phyloP scores from a whole-genome alignment of 2,329 filamentous ascomycete genomes.

The Botryotinia convoluta region DNA sequence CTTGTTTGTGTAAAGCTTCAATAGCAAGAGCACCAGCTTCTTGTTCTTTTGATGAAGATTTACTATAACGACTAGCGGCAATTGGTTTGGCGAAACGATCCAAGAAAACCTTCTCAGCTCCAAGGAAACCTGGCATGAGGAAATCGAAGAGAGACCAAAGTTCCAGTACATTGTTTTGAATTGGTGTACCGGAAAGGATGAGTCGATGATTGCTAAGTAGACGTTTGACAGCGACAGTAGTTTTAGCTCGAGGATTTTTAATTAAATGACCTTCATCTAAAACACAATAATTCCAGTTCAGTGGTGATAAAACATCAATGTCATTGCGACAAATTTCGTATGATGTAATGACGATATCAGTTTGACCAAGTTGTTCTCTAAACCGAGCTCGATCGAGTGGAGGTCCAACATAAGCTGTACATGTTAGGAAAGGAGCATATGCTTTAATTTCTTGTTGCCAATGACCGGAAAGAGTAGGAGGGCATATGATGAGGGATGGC shows the following conservation, averaged over 20 bases:
- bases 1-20: constrained; percentile 97
- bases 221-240: constrained; percentile 86
- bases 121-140: constrained; percentile 96
- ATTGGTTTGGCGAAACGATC: constrained; percentile 91
- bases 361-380: constrained; percentile 66
- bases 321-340: constrained; percentile 98
- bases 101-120: constrained; percentile 90
- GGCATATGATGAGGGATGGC: constrained; percentile 92
- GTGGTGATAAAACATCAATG: constrained; percentile 74
- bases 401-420: constrained; percentile 87
- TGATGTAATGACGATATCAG: constrained; percentile 93
- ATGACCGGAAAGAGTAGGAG: constrained; percentile 92
- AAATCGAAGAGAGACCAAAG: constrained; percentile 99
- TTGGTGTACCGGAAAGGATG: constrained; percentile 94
- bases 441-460: constrained; percentile 98
- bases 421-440: constrained; percentile 90
- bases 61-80: constrained; percentile 88
- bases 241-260: constrained; percentile 98
- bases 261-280: constrained; percentile 97
- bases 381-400: constrained; percentile 75
- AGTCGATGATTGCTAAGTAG: constrained; percentile 89
- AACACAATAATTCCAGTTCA: constrained; percentile 96
- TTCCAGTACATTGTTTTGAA: constrained; percentile 96
- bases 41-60: constrained; percentile 97
- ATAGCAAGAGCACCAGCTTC: constrained; percentile 95